Base-by-base conservation (phyloP, 495 filamentous ascomycete species). In the Echria macrotheca region DNA sequence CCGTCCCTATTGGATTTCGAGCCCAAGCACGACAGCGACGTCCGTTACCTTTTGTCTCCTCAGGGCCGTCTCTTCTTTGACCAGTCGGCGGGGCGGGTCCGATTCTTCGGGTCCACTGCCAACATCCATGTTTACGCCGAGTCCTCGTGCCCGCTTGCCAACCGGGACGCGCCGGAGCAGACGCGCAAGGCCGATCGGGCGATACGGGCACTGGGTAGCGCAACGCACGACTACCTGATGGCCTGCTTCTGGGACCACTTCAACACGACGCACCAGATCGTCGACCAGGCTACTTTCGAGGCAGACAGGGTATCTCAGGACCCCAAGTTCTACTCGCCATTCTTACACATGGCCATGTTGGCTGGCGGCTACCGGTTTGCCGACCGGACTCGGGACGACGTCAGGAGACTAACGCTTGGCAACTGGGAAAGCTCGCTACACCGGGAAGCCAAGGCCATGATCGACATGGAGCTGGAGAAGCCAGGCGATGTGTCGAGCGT, bases 141-240 rank as follows among this genome's bases (percentile, higher is more conserved):
- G 19, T 39, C 51, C 7, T 32, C 53, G 0, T 49, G 44, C 17
- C 47, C 28, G 28, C 32, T 52, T 28, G 43, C 51, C 21, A 44
- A 49, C 5, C 55, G 43, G 22, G 59, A 56, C 15, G 53, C 50
- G 3, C 53, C 63, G 3, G 69, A 73, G 41, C 70, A 73, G 45
- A 52, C 54, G n/a, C 60, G 66, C 26, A 54, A 71, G 46, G 67
- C 70, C 0, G 69, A 74, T 56, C 66, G 66, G 6, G 60, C 72
- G 39, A 73, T 79, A 33, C 51, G 65, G 10, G 57, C 61, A 10
- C 62, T 79, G 6, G 57, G 58, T 0, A 36, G 67, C 8, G 64
- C 68, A 33, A 76, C 71, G 0, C 68, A 75, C 35, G 75, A 78
- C 46, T 69, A 77, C 42, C 66, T 79, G 3, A 74, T 77, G 72